Base-by-base conservation (phyloP, 805 yeast genomes). In the Maudiozyma bulderi region DNA sequence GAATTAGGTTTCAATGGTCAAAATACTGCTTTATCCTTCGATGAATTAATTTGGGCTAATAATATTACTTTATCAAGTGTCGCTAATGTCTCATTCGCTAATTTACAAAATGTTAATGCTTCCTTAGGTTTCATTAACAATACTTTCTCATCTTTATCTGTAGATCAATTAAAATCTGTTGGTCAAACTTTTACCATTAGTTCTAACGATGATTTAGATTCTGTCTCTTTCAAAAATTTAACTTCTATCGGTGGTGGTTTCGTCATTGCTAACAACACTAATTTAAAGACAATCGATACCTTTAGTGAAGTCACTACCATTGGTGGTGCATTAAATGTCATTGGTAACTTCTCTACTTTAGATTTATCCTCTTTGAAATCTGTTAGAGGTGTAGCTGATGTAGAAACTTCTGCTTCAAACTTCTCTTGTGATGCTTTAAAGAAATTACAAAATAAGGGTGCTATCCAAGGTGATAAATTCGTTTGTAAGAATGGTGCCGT, bases 301-400 rank as follows among this genome's bases (percentile, higher is more conserved):
- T 87, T 93, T 80, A 81, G 82, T 59, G 64, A 75, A 57, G 76
- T 91, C 63, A 69, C 75, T 67, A 70, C 85, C 53, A 80, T 91
- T 62, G 86, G 84, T 65, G 98, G 98, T 78, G 91, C 97, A 60
- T 81, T 91, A 58, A 75, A 75, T 66, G 72, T 90, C 56, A 69
- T 68, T 56, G 99, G 99, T 76, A 73, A 77, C 70, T 87, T 89
- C 72, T 75, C 81, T 67, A 77, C 82, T 64, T 91, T 93, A 64
- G 72, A 88, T 53, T 79, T 93, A 68, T 80, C 83, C 56, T 62
- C 78, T 40, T 80, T 91, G 68, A 74, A 70, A 61, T 78, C 84
- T 63, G 95, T 93, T 61, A 80, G 80, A 67, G 99, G 99, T 79
- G 96, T 95, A 69, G 93, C 90, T 72, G 73, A 73, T 64, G 76